Evolutionary conservation across 2,329 filamentous ascomycete genomes (phyloP), one percentile per base, ranked within the genome.

Genomic region (Ceratocystis huliohia): DNA sequence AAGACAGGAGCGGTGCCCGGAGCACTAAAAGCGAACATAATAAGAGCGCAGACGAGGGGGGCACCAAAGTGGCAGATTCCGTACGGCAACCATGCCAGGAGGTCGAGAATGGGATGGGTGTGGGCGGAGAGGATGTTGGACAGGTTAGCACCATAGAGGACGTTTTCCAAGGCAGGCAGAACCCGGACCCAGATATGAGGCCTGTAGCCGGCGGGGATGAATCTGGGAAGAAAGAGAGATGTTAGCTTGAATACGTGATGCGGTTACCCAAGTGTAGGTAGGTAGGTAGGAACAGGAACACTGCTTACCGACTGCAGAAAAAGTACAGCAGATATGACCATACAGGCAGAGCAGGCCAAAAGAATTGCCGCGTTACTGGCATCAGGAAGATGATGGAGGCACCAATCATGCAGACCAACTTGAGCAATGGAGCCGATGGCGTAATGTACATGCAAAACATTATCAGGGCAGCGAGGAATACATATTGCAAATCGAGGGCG

Each of bases 111-210:
- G 5, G 88, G 84, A 75, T 89, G 87, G 72, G 93, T 89, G 78
- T 96, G 90, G 59, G 90, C 90, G 15, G 92, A 96, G 65, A 97
- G 84, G 72, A 96, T 95, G 76, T 96, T 96, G 78, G 91, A 96
- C 67, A 96, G 82, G 77, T 96, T 96, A 69, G 92, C 91, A 71
- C 93, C 93, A 74, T 96, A 97, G 44, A 97, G 82, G 69, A 97
- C 94, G 76, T 97, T 96, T 78, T 97, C 93, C 70, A 97, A 84
- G 20, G 93, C 91, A 3, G 93, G 93, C 45, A 97, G 83, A 33
- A 97, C 91, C 73, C 92, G 91, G 70, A 96, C 93, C 89, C 91
- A 96, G 72, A 96, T 96, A 69, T 91, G 88, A 68, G 92, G 92
- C 71, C 93, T 86, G 78, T 91, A 94, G 73, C 93, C 88, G 71